Evolutionary conservation across 2,329 filamentous ascomycete species (phyloP), one percentile per base, ranked within the genome.

Genomic region (Rhynchosporium agropyri): DNA sequence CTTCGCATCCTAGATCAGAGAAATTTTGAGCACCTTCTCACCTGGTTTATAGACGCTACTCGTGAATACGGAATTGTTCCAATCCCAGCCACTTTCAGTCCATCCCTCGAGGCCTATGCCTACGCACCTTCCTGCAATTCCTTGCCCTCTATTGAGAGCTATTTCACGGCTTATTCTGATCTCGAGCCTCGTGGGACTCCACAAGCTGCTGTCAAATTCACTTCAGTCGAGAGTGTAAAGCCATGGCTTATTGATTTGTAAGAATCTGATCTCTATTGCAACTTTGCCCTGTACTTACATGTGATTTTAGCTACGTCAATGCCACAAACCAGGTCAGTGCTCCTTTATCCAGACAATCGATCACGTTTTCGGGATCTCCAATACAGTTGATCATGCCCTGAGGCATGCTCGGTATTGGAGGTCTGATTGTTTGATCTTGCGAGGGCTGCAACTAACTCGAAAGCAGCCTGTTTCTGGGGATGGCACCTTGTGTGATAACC

Each of bases 321-420:
- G 74, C 83, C 51, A 84, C 82, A 3, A 85, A 85, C 68, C 83
- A 85, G 70, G 42, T 49, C n/a, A 2, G 51, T 54, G 8, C n/a
- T 40, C 7, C 31, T 38, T 38, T n/a, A 20, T 53, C 29, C 1
- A 4, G 28, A 20, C 20, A 20, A 20, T 20, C 20, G 20, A 20
- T 20, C 20, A 20, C 20, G 20, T 20, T 20, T 20, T 1, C 20
- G 20, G 20, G 20, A 20, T 20, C 20, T 20, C 20, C 20, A 20
- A 20, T 20, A 20, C 20, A 20, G 20, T 20, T 20, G 20, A 20
- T 5, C 5, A 36, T 36, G 9, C 33, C 6, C 33, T 10, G 9
- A 10, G 9, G 33, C 33, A 6, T 36, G 6, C 33, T 36, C 33
- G 9, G 9, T 1, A 6, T 46, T 46, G 8, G 8, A 46, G 26